Base-by-base conservation (phyloP, 495 filamentous ascomycete species). In the Talaromyces proteolyticus region DNA sequence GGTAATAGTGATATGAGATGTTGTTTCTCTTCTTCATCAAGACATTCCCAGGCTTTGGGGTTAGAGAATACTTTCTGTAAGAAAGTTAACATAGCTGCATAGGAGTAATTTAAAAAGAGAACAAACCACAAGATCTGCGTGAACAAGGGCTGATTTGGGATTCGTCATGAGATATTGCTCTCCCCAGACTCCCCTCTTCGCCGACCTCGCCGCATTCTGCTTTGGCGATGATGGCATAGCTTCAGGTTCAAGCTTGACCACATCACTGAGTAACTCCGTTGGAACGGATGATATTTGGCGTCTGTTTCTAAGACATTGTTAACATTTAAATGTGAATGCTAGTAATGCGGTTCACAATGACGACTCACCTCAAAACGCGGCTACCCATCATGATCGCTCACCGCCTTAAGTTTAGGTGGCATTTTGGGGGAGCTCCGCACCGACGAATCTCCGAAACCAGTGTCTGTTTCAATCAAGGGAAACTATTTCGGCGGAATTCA, bases 1-100 rank as follows among this genome's bases (percentile, higher is more conserved):
- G 84, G 84, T 46, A 88, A 76, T 22, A 76, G 64, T 41, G 69
- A 58, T 1, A 85, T 61, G 0, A 87, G 69, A 21, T 76, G 69
- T 40, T 69, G 53, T 60, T 78, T 79, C 51, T 86, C 82, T 20
- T 68, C 68, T 24, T 69, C 65, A 2, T 73, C 74, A 4, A 87
- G 70, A 24, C 71, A 55, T 21, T 79, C 67, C 80, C 84, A 88
- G 16, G 82, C 76, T 45, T 65, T 58, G 1, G 78, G 76, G 38
- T 69, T 68, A 7, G 78, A 68, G 3, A 87, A 63, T 7, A 86
- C 63, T 44, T 71, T 75, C 82, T 85, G 51, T 5, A 56, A 29
- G 23, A 49, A 16, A 6, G 36, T 64, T 49, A 49, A 18, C 21
- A 47, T 47, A 53, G 17, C 1, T 20, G 11, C 11, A 18, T 11